Evolutionary conservation across 176 grass and related monocot species (phyloP).

Genomic region (Saccharum spontaneum): DNA sequence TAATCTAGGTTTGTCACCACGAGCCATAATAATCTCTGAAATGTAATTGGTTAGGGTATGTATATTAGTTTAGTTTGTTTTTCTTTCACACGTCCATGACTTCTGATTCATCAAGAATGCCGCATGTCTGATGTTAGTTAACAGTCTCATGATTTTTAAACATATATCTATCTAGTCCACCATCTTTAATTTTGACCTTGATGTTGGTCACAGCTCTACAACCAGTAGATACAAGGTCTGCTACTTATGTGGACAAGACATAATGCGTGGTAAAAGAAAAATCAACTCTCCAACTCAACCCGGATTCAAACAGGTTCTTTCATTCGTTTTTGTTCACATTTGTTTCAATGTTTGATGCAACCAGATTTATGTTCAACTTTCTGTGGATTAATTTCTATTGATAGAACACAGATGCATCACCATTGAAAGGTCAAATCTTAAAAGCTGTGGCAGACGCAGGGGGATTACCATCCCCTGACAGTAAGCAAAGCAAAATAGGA

Average conservation of each 20-base stretch:
- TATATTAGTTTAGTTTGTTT: not conserved
- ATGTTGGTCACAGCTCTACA: not conserved
- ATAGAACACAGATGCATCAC: not conserved
- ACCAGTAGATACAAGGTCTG: slow-evolving; percentile 6
- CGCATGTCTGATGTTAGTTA: not conserved
- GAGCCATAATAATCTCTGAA: not conserved
- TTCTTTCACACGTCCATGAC: not conserved
- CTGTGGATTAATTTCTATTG: not conserved
- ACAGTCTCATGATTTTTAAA: not conserved
- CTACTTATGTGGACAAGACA: not conserved
- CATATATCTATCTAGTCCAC: not conserved
- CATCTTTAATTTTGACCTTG: not conserved
- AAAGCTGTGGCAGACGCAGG: not conserved
- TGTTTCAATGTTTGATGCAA: not conserved
- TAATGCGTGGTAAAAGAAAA: not conserved
- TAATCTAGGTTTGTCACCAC: not conserved
- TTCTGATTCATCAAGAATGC: not conserved
- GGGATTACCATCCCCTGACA: not conserved
- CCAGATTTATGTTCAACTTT: not conserved
- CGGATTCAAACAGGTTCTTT: not conserved
- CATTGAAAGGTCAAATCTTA: not conserved
- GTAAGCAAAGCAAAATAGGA: slow-evolving; percentile 13
- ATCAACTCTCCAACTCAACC: not conserved
- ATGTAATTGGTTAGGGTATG: not conserved
- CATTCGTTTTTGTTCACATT: not conserved